Evolutionary conservation across 78 protist species (phyloP).

Genomic region (Chrysochromulina parva): DNA sequence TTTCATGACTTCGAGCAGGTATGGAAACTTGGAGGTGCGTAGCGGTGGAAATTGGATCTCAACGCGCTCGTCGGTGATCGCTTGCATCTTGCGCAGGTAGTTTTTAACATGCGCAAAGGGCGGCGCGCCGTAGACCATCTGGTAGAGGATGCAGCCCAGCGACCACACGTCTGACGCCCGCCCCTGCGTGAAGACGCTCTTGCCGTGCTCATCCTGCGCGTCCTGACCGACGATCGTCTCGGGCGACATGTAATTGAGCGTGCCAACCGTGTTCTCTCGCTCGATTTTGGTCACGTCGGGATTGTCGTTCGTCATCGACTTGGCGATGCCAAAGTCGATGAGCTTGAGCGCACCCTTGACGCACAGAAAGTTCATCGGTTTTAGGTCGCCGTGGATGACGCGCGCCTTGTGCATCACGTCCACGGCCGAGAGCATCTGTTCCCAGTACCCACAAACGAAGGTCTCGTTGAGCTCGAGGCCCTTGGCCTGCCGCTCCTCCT

Average conservation of each 20-base stretch:
- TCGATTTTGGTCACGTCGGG: conserved; percentile 79
- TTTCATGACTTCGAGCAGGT: conserved; percentile 61
- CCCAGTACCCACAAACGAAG: conserved; percentile 79
- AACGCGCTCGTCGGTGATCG: conserved; percentile 59
- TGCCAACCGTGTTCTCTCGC: conserved; percentile 83
- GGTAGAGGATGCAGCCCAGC: conserved; percentile 90
- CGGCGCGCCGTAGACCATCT: not conserved
- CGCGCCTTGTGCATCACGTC: conserved; percentile 80
- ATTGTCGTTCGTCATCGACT: conserved; percentile 21
- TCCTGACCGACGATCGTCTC: conserved; percentile 72
- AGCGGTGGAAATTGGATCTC: conserved; percentile 52
- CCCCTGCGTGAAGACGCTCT: conserved; percentile 42
- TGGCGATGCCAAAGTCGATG: conserved; percentile 98
- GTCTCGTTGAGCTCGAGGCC: conserved; percentile 47
- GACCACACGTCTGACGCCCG: conserved; percentile 89
- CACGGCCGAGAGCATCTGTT: conserved; percentile 85
- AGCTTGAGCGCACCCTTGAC: conserved; percentile 90
- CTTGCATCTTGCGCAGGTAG: conserved; percentile 48
- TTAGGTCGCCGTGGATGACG: conserved; percentile 92
- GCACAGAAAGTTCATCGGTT: conserved; percentile 94
- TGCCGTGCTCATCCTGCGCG: not conserved
- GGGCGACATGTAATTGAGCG: conserved; percentile 96
- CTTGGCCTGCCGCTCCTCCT: not conserved
- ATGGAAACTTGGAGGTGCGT: not conserved
- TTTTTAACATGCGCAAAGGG: not conserved